Base-by-base conservation (phyloP, 2,329 filamentous ascomycete genomes). In the Tolypocladium ovalisporum region DNA sequence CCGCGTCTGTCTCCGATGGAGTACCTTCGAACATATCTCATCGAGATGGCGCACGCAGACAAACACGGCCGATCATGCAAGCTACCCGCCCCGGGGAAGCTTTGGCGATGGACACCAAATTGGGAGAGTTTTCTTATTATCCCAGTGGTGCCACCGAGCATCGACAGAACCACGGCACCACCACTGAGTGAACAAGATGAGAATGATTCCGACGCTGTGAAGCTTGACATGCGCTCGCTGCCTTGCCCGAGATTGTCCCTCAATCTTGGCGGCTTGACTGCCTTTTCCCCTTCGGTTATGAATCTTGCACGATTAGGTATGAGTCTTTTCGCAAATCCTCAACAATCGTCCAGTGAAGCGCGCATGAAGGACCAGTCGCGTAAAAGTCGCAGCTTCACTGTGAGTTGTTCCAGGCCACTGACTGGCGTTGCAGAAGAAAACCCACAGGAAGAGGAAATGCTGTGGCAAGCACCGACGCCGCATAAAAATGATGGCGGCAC, bases 1-100 rank as follows among this genome's bases (percentile, higher is more conserved):
- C 70, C 72, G 0, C 67, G 71, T 0, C 54, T 76, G 4, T 74
- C 73, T 1, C 71, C 72, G 1, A 73, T 75, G 71, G 73, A 76
- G 49, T 75, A 75, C 53, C 57, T 65, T 10, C 67, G 73, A 9
- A 61, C 67, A 7, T 72, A 70, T 52, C 63, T 73, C 37, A 58
- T 75, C 2, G 68, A 72, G 52, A 67, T 71, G 49, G 64, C 68
- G 6, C 57, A 60, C 17, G 63, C 68, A 15, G 62, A 66, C 19
- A 64, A 59, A 24, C 63, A 71, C 13, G 56, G 59, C 10, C 59
- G 63, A 6, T 44, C 60, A 2, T 71, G 68, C 52, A 62, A 66
- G 24, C 61, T 75, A 6, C 67, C 65, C 15, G 59, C 60, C 19
- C 70, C 71, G 2, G 59, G 60, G 17, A 66, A 68, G 52, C 56